These are phyloP conservation scores for Leavenworthia alabamica DNA, from an alignment of 345 rosid genomes.

Conservation along the genomic window DNA sequence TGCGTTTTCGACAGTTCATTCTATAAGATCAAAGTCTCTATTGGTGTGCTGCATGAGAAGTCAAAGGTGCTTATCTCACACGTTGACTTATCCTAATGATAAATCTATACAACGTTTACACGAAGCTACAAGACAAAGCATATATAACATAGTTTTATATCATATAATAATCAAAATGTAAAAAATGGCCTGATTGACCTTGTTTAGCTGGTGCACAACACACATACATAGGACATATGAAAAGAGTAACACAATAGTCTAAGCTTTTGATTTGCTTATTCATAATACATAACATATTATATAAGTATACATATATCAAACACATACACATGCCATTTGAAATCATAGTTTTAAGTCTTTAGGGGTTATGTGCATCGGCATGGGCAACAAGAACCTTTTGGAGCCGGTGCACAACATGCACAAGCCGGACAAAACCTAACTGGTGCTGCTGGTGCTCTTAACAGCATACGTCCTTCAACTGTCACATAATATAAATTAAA, in stretches of 20 bases:
- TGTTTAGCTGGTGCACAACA: slow-evolving; percentile 3
- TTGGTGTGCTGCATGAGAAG: background rate
- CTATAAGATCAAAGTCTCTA: background rate
- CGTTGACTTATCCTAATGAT: background rate
- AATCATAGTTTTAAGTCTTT: background rate
- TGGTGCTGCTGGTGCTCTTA: background rate
- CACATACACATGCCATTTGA: background rate
- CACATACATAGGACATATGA: background rate
- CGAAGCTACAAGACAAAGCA: background rate
- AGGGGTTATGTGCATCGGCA: slow-evolving; percentile 8
- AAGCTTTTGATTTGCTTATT: background rate
- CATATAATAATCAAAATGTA: background rate
- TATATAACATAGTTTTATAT: background rate
- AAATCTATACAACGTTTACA: background rate
- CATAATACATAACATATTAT: background rate
- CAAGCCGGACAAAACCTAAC: slow-evolving; percentile 7
- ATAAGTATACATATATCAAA: background rate
- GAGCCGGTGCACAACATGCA: slow-evolving; percentile 25
- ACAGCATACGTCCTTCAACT: slow-evolving; percentile 9
- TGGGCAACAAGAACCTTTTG: slow-evolving; percentile 19
- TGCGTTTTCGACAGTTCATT: slow-evolving; percentile 1
- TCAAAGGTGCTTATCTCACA: background rate
- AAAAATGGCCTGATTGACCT: background rate
- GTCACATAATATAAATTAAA: background rate
- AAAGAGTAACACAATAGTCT: background rate